Conservation (phyloP, 305 asterid genomes). For the Coffea humblotiana region DNA sequence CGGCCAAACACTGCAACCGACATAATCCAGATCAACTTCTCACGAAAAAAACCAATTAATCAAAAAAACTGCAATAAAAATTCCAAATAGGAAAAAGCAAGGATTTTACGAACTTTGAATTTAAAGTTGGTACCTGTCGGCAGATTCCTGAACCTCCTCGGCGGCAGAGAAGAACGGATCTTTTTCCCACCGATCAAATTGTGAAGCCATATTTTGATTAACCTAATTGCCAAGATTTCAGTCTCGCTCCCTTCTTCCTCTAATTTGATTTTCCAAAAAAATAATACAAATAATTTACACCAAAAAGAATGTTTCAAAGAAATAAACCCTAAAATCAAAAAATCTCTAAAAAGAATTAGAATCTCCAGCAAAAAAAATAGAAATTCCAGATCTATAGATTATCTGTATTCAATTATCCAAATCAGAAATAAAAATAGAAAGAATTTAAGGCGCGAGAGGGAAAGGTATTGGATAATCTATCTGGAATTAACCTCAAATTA, state of each 20-base stretch:
- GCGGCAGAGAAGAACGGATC: conserved; percentile 94
- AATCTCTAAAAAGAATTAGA: background rate
- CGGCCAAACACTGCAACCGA: background rate
- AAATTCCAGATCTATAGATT: conserved; percentile 14
- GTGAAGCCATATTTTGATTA: conserved; percentile 49
- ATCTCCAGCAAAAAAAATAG: background rate
- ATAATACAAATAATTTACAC: background rate
- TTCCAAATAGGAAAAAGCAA: background rate
- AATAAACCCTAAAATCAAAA: background rate
- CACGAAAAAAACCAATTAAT: conserved; percentile 1
- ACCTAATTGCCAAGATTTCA: background rate
- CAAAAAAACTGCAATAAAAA: background rate
- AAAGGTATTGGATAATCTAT: background rate
- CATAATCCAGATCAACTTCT: background rate
- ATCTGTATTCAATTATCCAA: background rate
- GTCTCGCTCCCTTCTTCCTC: conserved; percentile 7
- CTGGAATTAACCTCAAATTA: background rate
- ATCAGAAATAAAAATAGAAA: background rate
- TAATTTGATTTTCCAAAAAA: conserved; percentile 19
- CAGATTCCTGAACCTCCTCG: conserved; percentile 94
- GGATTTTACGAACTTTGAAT: background rate
- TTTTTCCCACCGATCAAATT: conserved; percentile 89
- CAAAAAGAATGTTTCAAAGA: background rate
- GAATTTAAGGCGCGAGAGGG: background rate
- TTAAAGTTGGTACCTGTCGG: conserved; percentile 63